These are phyloP conservation scores for Biscogniauxia mediterranea DNA, from an alignment of 2,329 filamentous ascomycete genomes.

Conservation along the genomic window DNA sequence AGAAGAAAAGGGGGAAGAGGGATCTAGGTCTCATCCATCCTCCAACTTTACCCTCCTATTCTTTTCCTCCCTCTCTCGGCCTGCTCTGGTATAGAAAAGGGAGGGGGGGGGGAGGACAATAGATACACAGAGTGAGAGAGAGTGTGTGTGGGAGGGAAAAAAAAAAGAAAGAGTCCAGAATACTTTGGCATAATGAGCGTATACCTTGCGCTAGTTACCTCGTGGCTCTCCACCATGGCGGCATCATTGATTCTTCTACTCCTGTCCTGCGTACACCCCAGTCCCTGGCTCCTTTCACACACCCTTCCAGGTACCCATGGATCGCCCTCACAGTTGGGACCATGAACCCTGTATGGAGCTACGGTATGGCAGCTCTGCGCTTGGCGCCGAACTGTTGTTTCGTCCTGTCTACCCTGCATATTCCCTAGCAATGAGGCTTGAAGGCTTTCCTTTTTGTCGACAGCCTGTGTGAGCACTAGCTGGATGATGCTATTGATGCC, in stretches of 20 bases:
- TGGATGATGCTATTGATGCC: background rate
- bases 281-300: background rate
- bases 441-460: background rate
- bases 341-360: background rate
- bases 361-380: background rate
- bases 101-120: no score
- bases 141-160: no score
- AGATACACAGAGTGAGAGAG: no score
- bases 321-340: background rate
- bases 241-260: background rate
- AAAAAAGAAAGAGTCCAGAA: conserved; percentile 1
- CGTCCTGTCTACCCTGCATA: background rate
- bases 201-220: background rate
- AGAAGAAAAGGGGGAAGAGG: background rate
- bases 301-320: background rate
- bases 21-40: background rate
- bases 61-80: background rate
- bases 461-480: background rate
- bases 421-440: background rate
- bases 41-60: background rate
- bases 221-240: conserved; percentile 1
- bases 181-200: background rate
- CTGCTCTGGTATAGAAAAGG: no score
- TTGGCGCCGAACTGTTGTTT: background rate
- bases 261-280: background rate